A percentile compares a stretch with the other conserved stretches of the same genome.
These are phyloP conservation scores for Dysphania ambrosioides DNA, from an alignment of 148 eudicot species.

Conservation along the genomic window DNA sequence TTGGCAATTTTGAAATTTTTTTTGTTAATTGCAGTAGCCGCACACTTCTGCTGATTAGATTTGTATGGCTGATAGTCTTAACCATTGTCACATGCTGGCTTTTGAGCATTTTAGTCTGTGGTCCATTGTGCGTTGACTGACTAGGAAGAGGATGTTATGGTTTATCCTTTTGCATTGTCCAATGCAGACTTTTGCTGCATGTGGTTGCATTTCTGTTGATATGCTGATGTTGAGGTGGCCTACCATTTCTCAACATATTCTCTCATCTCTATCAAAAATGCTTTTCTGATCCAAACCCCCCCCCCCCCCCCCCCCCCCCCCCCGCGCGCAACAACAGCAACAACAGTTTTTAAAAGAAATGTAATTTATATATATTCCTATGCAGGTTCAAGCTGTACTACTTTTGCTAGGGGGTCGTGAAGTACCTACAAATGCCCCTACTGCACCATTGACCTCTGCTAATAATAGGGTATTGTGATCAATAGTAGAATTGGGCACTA, in stretches of 20 bases:
- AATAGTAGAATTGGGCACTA: constrained; percentile 4
- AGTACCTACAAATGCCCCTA: constrained; percentile 56
- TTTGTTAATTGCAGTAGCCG: background rate
- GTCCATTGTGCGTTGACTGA: background rate
- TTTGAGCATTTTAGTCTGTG: background rate
- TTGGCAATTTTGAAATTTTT: background rate
- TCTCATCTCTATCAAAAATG: background rate
- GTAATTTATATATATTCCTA: constrained; percentile 13
- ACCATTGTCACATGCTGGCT: background rate
- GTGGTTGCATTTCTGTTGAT: background rate
- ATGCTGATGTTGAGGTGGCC: too few relatives aligned
- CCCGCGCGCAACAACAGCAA: too few relatives aligned
- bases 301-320: too few relatives aligned
- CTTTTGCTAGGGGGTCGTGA: constrained; percentile 73
- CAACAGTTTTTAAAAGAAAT: background rate
- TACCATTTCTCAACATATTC: too few relatives aligned
- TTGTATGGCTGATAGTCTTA: background rate
- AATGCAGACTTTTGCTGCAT: background rate
- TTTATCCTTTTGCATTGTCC: background rate
- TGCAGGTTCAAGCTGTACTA: constrained; percentile 81
- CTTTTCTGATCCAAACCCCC: background rate
- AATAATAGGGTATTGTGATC: constrained; percentile 42
- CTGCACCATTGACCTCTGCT: constrained; percentile 38
- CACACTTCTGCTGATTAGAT: background rate
- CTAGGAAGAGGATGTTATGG: background rate